Evolutionary conservation across 305 asterid genomes (phyloP).

Genomic region (Solanum hybrid): DNA sequence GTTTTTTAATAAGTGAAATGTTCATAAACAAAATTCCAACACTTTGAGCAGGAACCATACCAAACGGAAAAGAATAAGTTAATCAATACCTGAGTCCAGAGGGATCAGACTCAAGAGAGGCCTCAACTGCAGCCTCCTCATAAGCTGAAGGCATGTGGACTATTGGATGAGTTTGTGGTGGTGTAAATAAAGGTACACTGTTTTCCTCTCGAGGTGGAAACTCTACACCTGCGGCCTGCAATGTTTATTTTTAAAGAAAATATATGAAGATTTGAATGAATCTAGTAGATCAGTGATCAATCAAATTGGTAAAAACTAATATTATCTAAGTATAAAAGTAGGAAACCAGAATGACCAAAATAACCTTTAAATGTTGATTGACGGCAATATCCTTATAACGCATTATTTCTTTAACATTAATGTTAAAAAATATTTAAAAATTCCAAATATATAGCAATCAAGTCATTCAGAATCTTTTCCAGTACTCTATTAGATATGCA

Average conservation of each 20-base stretch:
- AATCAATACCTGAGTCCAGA: slow-evolving; percentile 76
- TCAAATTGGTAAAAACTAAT: neutral
- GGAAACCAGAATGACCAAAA: neutral
- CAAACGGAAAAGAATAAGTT: neutral
- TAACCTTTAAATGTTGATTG: neutral
- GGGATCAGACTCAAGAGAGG: slow-evolving; percentile 79
- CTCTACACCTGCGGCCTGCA: slow-evolving; percentile 80
- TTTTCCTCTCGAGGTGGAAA: slow-evolving; percentile 88
- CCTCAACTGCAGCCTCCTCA: slow-evolving; percentile 94
- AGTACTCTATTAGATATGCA: neutral
- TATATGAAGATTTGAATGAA: neutral
- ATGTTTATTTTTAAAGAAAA: slow-evolving; percentile 17
- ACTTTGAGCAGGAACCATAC: neutral
- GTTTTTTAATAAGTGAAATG: neutral
- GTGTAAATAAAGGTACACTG: slow-evolving; percentile 84
- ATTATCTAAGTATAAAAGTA: neutral
- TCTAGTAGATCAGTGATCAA: neutral
- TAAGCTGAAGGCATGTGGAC: slow-evolving; percentile 45
- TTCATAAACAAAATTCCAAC: neutral
- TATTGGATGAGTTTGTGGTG: slow-evolving; percentile 86
- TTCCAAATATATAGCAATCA: neutral
- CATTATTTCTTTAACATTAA: neutral
- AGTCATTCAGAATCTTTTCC: neutral
- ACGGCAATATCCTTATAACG: neutral
- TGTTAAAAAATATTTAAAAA: neutral